Base-by-base conservation (phyloP, 306 rosid genomes). In the Cucurbita pepo region DNA sequence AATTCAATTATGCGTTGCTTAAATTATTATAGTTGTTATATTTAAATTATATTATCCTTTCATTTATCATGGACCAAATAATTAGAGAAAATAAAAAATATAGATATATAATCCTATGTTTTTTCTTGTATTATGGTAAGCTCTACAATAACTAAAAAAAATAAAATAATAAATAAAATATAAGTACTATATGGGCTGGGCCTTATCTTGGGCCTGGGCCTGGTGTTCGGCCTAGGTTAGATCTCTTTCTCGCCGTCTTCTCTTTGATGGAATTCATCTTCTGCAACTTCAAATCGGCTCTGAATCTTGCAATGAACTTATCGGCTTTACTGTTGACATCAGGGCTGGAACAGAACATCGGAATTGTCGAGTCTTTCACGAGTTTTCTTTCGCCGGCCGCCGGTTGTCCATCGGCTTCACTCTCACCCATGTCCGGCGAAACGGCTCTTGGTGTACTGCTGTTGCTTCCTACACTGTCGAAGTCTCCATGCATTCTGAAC, bases 311-410 rank as follows among this genome's bases (percentile, higher is more conserved):
- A 48, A 93, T 93, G 81, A 93, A 93, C 16, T 75, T 88, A 58
- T 79, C 88, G 77, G 98, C 97, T 79, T 93, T 89, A 69, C 83
- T 86, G 80, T 93, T 82, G 43, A 93, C 90, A 63, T 87, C 92
- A 1, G 97, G 95, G 77, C 86, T 90, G 36, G 85, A 80, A 81
- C 92, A 90, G 80, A 78, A 85, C 81, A 78, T 72, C 4, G 77
- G 60, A 16, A 40, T 60, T 21, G 83, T 62, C 0, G 88, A 25
- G 57, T 82, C 85, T 75, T 65, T 86, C 7, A 69, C 76, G 58
- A 75, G 60, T 40, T 45, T 54, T 30, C 56, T 77, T 73, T n/a
- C 73, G 54, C 70, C 63, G 70, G 3, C 58, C 1, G 37, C 79
- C 25, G 88, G 80, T 3, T 87, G 76, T 16, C 77, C 90, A 71